Base-by-base conservation (phyloP, 306 rosid genomes). In the Vigna reflexopilosa region DNA sequence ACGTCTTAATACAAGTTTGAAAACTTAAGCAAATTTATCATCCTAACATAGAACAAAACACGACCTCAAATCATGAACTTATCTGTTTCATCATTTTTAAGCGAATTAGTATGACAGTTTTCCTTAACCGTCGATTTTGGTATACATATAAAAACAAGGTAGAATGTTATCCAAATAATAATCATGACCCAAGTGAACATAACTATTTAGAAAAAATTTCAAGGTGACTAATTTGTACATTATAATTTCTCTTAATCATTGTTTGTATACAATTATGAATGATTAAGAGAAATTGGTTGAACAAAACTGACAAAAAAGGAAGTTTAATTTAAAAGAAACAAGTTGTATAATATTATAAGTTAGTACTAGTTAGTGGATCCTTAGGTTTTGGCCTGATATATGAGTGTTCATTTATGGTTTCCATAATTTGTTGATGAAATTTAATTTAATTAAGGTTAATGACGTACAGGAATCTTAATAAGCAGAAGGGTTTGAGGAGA, bases 381-480 rank as follows among this genome's bases (percentile, higher is more conserved):
- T n/a, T 13, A 57, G 67, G 9, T 50, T 20, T 66, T 70, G 57
- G 61, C 28, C 34, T 7, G 42, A 63, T 15, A 30, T 20, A 34
- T 57, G 10, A 9, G 73, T 42, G 61, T 22, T 17, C 14, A 51
- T 4, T 61, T 12, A 66, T 65, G 0, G 16, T n/a, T 76, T 72
- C n/a, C 61, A 67, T 58, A 58, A 83, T 71, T 15, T n/a, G 52
- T 51, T 34, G 38, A 61, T 54, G 66, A 59, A 47, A 26, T 26
- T 26, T 26, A 26, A 48, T 59, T 16, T 44, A 83, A 67, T 71
- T n/a, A 13, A 69, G 62, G 2, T 68, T 55, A 82, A 73, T 32
- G 81, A 81, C 55, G 61, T 28, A 45, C 2, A 16, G 77, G 76
- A 66, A 75, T 82, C 79, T 63, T 34, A 74, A 30, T 65, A 73